Base-by-base conservation (phyloP, 1,284 basidiomycete genomes). In the Tranzscheliella williamsii region DNA sequence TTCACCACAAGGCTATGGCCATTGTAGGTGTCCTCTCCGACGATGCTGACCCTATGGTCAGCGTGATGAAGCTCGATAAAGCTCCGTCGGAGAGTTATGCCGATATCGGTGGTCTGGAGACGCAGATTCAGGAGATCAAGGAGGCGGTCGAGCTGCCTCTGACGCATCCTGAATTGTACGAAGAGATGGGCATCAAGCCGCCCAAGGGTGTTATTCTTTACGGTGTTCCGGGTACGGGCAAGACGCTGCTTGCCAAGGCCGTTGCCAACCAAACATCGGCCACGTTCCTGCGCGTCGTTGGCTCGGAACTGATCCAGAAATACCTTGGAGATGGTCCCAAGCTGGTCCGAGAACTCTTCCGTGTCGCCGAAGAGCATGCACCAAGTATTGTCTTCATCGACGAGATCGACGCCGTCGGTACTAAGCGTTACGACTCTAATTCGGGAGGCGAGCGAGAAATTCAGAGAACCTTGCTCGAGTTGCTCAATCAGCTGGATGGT, bases 131-230 rank as follows among this genome's bases (percentile, higher is more conserved):
- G 79, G 94, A 98, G 80, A 97, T 98, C 78, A 98, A 98, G 83
- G 94, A 99, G 87, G 91, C 94, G 20, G 94, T 99, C 53, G 95
- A 98, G 79, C 83, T 99, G 38, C 95, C 95, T 0, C 83, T 99
- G 37, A 98, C 94, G 15, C 95, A 98, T 78, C 95, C 95, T 8
- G 95, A 99, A 77, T 81, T 98, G 31, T 99, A 98, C 80, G 94
- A 98, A 79, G 94, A 98, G 82, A 97, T 99, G 95, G 95, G 95
- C 53, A 97, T 98, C 79, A 88, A 89, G 70, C 94, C 94, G 29
- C 95, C 95, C 26, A 98, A 98, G 79, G 95, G 95, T 82, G 95
- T 98, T 73, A 97, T 99, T 68, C 84, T 99, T 0, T 99, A 98
- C 73, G 95, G 95, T 74, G 93, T 94, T 5, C 95, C 95, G 1